Conservation (phyloP, 2,329 filamentous ascomycete species). For the Monosporascus cannonballus region DNA sequence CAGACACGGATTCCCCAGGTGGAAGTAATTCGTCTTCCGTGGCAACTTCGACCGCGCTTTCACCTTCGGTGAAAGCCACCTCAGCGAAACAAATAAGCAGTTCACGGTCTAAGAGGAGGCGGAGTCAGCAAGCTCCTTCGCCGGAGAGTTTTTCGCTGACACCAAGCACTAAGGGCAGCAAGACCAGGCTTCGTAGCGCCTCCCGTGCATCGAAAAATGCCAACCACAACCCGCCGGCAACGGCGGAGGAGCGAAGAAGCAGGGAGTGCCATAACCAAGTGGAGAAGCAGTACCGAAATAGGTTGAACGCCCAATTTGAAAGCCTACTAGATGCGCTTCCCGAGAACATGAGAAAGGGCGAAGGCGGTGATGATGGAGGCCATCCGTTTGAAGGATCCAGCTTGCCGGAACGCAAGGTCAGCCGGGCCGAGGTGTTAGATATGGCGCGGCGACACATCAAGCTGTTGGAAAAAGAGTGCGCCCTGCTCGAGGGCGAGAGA, state of each 20-base stretch:
- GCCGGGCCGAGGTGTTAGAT: slow-evolving; percentile 41
- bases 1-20: neutral
- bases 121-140: slow-evolving; percentile 10
- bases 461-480: slow-evolving; percentile 32
- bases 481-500: slow-evolving; percentile 29
- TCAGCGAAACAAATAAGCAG: neutral
- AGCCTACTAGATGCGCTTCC: slow-evolving; percentile 35
- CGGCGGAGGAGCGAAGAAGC: slow-evolving; percentile 26
- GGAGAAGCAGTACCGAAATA: slow-evolving; percentile 42
- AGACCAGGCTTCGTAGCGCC: slow-evolving; percentile 25
- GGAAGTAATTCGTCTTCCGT: neutral
- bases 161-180: slow-evolving; percentile 8
- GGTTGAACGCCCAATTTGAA: slow-evolving; percentile 40
- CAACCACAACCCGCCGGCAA: slow-evolving; percentile 27
- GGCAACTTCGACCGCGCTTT: neutral
- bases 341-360: slow-evolving; percentile 24
- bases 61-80: neutral
- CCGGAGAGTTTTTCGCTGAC: slow-evolving; percentile 13
- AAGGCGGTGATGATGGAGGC: slow-evolving; percentile 9
- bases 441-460: slow-evolving; percentile 37
- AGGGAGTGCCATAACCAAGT: slow-evolving; percentile 39
- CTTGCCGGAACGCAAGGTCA: slow-evolving; percentile 24
- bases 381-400: slow-evolving; percentile 15
- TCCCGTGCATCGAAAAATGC: slow-evolving; percentile 29
- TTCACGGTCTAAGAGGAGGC: neutral